Percentiles rank a stretch among this genome's conserved stretches.
Evolutionary conservation across 2,329 filamentous ascomycete genomes (phyloP).

Genomic region (Neopestalotiopsis clavispora): DNA sequence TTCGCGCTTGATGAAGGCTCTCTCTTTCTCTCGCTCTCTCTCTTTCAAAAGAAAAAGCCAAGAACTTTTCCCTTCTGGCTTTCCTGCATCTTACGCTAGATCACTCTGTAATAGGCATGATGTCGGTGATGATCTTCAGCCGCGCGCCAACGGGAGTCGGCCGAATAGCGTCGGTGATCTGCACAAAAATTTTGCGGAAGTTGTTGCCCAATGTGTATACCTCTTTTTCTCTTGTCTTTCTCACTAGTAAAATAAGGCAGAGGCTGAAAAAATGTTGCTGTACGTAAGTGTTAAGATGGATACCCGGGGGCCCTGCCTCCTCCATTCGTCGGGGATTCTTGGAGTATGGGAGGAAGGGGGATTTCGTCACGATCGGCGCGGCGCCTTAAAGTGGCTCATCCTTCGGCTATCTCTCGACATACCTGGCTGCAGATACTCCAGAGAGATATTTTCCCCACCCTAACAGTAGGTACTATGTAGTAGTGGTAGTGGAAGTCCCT

Average conservation of each 20-base stretch:
- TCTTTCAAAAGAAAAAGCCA: no score
- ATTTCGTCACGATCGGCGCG: neutral
- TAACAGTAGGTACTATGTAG: no score
- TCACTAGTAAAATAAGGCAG: neutral
- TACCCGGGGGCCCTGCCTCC: no score
- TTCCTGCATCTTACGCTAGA: no score
- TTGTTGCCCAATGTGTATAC: neutral
- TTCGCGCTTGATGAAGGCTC: no score
- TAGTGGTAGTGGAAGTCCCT: no score
- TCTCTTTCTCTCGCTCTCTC: no score
- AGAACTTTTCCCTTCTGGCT: no score
- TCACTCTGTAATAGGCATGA: neutral
- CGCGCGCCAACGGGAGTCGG: constrained; percentile 12
- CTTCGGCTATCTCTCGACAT: constrained; percentile 1
- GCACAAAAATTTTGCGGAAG: neutral
- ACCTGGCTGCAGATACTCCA: neutral
- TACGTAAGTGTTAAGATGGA: no score
- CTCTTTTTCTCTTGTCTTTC: neutral
- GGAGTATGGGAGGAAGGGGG: neutral
- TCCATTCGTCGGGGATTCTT: neutral
- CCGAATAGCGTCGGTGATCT: constrained; percentile 1
- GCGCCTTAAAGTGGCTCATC: neutral
- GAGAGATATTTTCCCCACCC: neutral
- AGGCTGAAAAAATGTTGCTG: neutral
- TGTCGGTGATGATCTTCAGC: constrained; percentile 5